Evolutionary conservation across 2,329 filamentous ascomycete species (phyloP).

Genomic region (Sporothrix luriei): DNA sequence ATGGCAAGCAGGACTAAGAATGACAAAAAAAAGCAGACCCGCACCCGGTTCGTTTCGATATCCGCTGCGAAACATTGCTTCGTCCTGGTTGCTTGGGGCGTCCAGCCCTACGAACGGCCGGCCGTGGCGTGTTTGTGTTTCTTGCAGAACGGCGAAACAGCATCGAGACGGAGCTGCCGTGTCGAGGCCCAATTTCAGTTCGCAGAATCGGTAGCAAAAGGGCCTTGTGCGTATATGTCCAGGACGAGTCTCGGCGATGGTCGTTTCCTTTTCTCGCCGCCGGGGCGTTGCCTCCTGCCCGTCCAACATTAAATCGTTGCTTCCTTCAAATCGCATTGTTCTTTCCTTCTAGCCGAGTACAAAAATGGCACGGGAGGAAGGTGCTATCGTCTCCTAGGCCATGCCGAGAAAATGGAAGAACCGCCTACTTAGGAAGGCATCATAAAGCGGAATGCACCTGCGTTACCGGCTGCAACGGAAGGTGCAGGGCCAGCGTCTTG

Average conservation of each 20-base stretch:
- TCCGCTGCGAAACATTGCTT: neutral
- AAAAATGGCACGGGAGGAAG: neutral
- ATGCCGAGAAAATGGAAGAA: neutral
- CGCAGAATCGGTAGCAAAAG: neutral
- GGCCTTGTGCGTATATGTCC: neutral
- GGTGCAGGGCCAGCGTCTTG: neutral
- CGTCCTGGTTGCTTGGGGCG: neutral
- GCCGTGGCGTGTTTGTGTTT: neutral
- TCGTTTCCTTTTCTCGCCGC: neutral
- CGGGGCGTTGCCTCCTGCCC: neutral
- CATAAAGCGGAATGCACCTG: neutral
- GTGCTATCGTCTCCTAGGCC: neutral
- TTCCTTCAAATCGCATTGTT: neutral
- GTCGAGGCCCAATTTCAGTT: neutral
- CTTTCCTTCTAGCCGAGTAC: conserved; percentile 3
- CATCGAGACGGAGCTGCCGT: neutral
- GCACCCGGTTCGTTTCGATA: neutral
- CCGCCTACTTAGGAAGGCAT: neutral
- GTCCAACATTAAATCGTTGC: neutral
- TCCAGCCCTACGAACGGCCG: conserved; percentile 14
- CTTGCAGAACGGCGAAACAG: conserved; percentile 10
- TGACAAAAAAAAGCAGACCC: neutral
- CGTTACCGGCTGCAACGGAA: conserved; percentile 14
- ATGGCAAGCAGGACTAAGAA: too few species aligned
- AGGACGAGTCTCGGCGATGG: neutral